Evolutionary conservation across 2,329 filamentous ascomycete genomes (phyloP), one percentile per base, ranked within the genome.

Genomic region (Pleoardoris graminearum): DNA sequence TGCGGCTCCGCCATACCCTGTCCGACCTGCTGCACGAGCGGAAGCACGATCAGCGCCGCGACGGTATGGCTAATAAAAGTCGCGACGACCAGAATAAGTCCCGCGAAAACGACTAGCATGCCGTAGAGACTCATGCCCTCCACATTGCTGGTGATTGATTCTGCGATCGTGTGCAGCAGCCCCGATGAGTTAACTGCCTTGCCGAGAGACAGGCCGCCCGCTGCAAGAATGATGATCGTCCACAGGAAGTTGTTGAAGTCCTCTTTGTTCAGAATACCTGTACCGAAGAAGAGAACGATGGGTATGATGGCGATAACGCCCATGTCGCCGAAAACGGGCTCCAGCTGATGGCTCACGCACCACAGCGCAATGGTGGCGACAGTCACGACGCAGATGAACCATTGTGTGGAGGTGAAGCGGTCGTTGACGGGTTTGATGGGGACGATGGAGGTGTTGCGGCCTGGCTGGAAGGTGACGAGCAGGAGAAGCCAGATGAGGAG

Each of bases 211-310:
- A 99, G 78, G 7, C 94, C 94, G 41, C 94, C 94, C 0, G 94
- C 93, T 0, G 94, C 94, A 17, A 99, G 86, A 67, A 99, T 97
- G 75, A 99, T 97, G 75, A 99, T 99, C 17, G 95, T 99, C 94
- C 94, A 99, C 33, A 97, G 88, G 75, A 99, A 99, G 75, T 99
- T 99, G 80, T 99, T 99, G 72, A 99, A 99, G 76, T 99, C 94
- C 75, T 97, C 94, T 76, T 97, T 99, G 43, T 92, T 97, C 27
- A 99, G 80, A 61, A 97, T 93, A 10, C 94, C 94, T 1, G 91
- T 92, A 49, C 94, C 94, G 66, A 99, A 99, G 82, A 99, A 99
- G 36, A 97, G 80, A 3, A 96, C 89, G 46, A 99, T 88, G 5
- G 94, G 94, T 55, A 99, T 91, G 69, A 99, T 96, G 53, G 94